Percentiles rank a stretch among this genome's conserved stretches.
Conservation (phyloP, 2,329 filamentous ascomycete species). For the Trichoderma sp. region DNA sequence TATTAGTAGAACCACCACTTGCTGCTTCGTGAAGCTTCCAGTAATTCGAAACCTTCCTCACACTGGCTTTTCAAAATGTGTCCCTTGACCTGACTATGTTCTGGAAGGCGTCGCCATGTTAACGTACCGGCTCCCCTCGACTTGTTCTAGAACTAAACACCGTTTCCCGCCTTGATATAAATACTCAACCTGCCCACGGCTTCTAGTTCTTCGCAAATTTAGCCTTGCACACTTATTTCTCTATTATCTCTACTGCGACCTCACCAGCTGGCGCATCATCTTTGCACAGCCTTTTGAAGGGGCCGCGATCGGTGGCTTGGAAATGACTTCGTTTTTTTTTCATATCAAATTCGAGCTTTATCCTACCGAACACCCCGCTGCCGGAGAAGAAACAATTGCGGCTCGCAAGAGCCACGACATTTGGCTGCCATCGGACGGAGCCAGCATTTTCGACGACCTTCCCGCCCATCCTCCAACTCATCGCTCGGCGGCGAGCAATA, state of each 20-base stretch:
- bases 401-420: constrained; percentile 28
- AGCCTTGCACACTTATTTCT: not conserved
- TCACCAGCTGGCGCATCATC: not conserved
- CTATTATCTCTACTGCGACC: not conserved
- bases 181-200: not conserved
- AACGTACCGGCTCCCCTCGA: not conserved
- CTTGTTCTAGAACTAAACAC: not conserved
- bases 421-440: constrained; percentile 50
- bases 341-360: constrained; percentile 67
- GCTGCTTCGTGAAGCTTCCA: not conserved
- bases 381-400: constrained; percentile 15
- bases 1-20: not conserved
- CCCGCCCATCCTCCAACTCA: constrained; percentile 46
- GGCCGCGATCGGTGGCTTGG: not conserved
- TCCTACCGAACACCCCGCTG: constrained; percentile 40
- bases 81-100: not conserved
- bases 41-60: not conserved
- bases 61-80: not conserved
- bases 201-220: not conserved
- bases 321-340: constrained; percentile 61
- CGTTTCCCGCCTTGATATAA: constrained; percentile 8
- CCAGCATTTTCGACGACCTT: constrained; percentile 54
- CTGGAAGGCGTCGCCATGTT: constrained; percentile 4
- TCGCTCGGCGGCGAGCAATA: constrained; percentile 11
- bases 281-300: not conserved